Conservation (phyloP, 768 basidiomycete genomes). For the Pholiota conissans region DNA sequence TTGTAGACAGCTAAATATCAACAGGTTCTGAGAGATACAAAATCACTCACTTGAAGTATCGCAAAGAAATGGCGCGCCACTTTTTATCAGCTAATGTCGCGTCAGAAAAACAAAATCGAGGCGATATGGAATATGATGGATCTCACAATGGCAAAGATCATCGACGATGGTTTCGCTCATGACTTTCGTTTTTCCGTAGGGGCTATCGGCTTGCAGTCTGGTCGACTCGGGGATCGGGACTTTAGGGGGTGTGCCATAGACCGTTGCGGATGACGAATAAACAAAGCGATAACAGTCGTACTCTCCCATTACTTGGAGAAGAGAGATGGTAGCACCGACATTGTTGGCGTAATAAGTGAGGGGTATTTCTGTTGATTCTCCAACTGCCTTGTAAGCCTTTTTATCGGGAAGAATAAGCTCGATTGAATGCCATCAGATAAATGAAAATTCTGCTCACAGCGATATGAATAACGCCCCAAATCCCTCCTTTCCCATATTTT, state of each 20-base stretch:
- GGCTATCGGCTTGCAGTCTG: conserved; percentile 83
- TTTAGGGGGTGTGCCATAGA: conserved; percentile 90
- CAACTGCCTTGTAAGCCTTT: conserved; percentile 96
- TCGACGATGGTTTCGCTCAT: conserved; percentile 90
- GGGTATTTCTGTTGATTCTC: conserved; percentile 93
- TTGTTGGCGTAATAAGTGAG: conserved; percentile 94
- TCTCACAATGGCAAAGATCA: conserved; percentile 79
- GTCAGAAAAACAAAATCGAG: conserved; percentile 9
- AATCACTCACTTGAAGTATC: conserved; percentile 97
- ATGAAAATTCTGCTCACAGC: conserved; percentile 57
- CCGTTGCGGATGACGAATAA: conserved; percentile 97
- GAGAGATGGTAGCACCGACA: conserved; percentile 82
- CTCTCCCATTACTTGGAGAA: conserved; percentile 85
- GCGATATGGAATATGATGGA: conserved; percentile 4
- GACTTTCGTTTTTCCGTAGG: conserved; percentile 95
- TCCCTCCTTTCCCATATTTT: conserved; percentile 82
- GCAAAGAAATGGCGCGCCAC: conserved; percentile 84
- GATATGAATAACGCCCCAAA: conserved; percentile 96
- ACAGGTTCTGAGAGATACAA: too few relatives aligned
- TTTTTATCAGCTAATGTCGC: conserved; percentile 60
- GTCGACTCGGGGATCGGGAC: conserved; percentile 96
- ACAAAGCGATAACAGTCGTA: conserved; percentile 86
- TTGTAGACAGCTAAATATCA: conserved; percentile 30
- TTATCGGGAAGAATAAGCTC: neutral
- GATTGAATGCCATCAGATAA: conserved; percentile 2